Evolutionary conservation across 2,329 filamentous ascomycete genomes (phyloP).

Genomic region (Botrytis squamosa): DNA sequence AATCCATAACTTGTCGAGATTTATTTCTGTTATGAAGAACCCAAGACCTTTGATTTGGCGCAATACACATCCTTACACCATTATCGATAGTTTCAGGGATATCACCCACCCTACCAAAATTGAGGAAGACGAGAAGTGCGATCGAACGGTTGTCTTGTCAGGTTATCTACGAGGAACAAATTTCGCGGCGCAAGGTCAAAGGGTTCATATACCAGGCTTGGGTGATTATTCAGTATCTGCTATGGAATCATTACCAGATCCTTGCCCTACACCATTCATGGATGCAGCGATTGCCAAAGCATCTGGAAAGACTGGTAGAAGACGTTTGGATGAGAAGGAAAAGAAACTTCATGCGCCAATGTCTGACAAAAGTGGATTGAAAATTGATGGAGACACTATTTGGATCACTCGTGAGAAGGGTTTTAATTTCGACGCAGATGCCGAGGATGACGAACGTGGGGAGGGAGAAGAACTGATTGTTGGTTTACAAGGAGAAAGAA

Average conservation of each 20-base stretch:
- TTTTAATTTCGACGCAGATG: conserved; percentile 72
- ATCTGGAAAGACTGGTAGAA: conserved; percentile 76
- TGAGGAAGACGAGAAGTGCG: conserved; percentile 84
- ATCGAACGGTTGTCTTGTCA: conserved; percentile 86
- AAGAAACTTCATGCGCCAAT: conserved; percentile 96
- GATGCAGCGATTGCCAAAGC: conserved; percentile 83
- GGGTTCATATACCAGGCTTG: conserved; percentile 88
- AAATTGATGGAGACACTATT: conserved; percentile 96
- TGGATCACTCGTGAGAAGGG: conserved; percentile 75
- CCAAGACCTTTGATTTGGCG: conserved; percentile 94
- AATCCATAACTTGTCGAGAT: conserved; percentile 90
- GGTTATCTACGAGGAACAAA: conserved; percentile 95
- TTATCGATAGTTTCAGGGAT: conserved; percentile 93
- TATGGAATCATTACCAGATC: conserved; percentile 87
- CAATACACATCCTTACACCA: conserved; percentile 90
- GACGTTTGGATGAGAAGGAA: conserved; percentile 90
- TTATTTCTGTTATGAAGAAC: conserved; percentile 99
- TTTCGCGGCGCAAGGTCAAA: conserved; percentile 79
- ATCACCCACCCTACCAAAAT: conserved; percentile 90
- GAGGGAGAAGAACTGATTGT: conserved; percentile 94
- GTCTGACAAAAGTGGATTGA: conserved; percentile 93
- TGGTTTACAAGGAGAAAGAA: conserved; percentile 78
- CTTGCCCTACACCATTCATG: conserved; percentile 90
- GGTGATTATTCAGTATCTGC: conserved; percentile 82
- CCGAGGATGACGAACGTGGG: conserved; percentile 69